Percentiles rank a stretch among this genome's conserved stretches.
These are phyloP conservation scores for Apiotrichum domesticum DNA, from an alignment of 1,284 basidiomycete species.

Conservation along the genomic window DNA sequence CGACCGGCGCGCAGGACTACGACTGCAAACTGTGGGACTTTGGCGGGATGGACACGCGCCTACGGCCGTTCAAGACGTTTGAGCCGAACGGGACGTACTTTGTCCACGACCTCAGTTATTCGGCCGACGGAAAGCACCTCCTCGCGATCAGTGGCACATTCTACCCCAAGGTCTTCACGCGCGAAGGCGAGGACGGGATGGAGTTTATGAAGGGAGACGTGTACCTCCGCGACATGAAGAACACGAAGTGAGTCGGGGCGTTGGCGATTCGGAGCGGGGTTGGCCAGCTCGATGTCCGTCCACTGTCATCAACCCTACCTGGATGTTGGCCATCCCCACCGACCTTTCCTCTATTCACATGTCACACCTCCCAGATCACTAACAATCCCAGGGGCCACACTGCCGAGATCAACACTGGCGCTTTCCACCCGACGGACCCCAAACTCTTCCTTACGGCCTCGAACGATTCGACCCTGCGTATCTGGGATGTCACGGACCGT, in stretches of 20 bases:
- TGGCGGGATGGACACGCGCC: constrained; percentile 82
- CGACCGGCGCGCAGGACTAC: constrained; percentile 92
- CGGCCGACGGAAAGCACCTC: constrained; percentile 75
- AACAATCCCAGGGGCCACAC: constrained; percentile 72
- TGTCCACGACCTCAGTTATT: constrained; percentile 82
- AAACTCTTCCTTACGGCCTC: constrained; percentile 84
- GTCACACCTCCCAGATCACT: neutral
- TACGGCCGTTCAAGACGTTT: constrained; percentile 92
- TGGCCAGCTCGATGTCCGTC: neutral
- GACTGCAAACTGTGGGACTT: constrained; percentile 99
- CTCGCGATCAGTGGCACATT: constrained; percentile 80
- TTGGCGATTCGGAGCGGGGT: neutral
- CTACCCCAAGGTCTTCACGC: constrained; percentile 80
- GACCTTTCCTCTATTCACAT: no score
- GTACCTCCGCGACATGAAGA: constrained; percentile 97
- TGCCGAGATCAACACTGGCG: constrained; percentile 78
- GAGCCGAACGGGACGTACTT: constrained; percentile 90
- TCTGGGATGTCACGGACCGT: constrained; percentile 87
- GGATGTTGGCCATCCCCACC: no score
- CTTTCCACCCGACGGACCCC: constrained; percentile 82
- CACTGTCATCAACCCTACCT: no score
- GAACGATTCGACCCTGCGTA: constrained; percentile 89
- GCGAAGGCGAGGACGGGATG: constrained; percentile 83
- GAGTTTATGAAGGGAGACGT: constrained; percentile 92
- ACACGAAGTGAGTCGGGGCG: constrained; percentile 64